Conservation (phyloP, 495 filamentous ascomycete genomes). For the Penicillium manginii region DNA sequence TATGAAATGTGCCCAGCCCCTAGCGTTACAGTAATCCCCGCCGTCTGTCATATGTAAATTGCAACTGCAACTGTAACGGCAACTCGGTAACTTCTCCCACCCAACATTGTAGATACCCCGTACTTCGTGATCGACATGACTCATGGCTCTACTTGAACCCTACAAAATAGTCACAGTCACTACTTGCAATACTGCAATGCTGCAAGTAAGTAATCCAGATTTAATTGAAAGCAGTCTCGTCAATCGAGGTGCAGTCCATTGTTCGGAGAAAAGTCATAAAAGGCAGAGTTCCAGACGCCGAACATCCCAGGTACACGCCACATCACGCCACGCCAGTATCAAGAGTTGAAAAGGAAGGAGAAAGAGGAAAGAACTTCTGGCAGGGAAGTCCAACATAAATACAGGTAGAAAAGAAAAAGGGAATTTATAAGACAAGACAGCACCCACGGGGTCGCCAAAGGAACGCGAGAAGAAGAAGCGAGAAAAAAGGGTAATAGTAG, state of each 20-base stretch:
- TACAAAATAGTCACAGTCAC: too few relatives aligned
- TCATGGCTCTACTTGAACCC: too few relatives aligned
- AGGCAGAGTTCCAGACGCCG: slow-evolving; percentile 19
- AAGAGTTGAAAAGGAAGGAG: neutral
- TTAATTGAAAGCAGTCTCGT: neutral
- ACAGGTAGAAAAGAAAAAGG: slow-evolving; percentile 15
- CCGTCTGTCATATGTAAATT: too few relatives aligned
- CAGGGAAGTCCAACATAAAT: slow-evolving; percentile 15
- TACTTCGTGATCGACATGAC: too few relatives aligned
- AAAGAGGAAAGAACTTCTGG: slow-evolving; percentile 1
- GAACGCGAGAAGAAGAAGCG: slow-evolving; percentile 4
- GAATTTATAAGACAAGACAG: slow-evolving; percentile 21
- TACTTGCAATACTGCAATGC: too few relatives aligned
- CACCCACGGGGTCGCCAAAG: slow-evolving; percentile 16
- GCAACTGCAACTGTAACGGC: too few relatives aligned
- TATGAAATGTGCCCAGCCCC: too few relatives aligned
- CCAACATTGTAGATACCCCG: too few relatives aligned
- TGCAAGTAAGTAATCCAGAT: neutral
- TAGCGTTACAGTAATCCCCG: too few relatives aligned
- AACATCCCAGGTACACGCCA: slow-evolving; percentile 15
- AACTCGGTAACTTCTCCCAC: too few relatives aligned
- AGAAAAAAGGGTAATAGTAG: neutral
- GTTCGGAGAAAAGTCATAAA: neutral
- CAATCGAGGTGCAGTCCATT: slow-evolving; percentile 1
- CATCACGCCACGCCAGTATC: neutral